phyloP scores from a whole-genome alignment of 2,329 filamentous ascomycete genomes.

The Calonectria hawksworthii region DNA sequence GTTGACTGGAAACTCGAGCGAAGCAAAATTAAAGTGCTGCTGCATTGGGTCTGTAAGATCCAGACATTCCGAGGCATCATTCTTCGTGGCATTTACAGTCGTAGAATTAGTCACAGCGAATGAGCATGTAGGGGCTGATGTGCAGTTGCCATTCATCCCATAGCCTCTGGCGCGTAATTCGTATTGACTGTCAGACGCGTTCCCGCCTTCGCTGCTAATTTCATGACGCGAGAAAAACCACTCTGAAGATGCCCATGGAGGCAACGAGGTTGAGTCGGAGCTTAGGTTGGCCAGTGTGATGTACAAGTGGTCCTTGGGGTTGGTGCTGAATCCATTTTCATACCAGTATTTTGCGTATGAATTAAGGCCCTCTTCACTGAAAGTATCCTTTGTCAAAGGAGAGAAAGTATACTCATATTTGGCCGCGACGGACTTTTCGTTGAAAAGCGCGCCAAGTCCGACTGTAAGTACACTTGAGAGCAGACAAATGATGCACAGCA shows the following conservation, averaged over 20 bases:
- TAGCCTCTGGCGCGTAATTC: background rate
- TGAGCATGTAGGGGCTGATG: background rate
- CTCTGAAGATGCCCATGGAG: conserved; percentile 7
- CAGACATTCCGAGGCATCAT: no score
- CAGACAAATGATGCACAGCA: background rate
- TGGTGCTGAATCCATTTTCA: background rate
- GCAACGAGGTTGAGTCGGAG: background rate
- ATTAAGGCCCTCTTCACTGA: background rate
- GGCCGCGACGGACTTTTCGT: background rate
- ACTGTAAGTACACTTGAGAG: conserved; percentile 1
- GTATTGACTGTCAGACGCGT: background rate
- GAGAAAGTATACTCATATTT: background rate
- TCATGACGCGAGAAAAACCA: background rate
- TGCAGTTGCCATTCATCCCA: background rate
- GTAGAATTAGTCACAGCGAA: background rate
- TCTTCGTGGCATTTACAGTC: background rate
- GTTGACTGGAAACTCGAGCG: no score
- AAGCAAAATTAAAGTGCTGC: no score
- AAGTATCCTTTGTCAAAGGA: background rate
- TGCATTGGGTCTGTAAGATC: no score
- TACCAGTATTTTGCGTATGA: background rate
- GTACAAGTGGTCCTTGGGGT: no score
- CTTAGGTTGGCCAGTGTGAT: background rate
- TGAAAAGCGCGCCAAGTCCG: conserved; percentile 16
- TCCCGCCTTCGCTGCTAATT: background rate